phyloP scores from a whole-genome alignment of 1,284 basidiomycete species.

The Flammula alnicola region DNA sequence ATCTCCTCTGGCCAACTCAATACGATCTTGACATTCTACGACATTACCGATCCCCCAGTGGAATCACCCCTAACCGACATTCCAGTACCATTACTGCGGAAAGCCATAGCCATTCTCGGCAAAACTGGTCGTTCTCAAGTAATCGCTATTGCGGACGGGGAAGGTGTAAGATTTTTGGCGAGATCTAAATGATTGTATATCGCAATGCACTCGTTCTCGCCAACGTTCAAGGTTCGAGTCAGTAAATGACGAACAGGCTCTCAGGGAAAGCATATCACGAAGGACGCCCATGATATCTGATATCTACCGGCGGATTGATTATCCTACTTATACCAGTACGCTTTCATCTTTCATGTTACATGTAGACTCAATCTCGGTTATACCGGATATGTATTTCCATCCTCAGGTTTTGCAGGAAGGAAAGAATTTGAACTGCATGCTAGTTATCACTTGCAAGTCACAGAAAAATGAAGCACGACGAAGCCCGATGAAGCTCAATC shows the following conservation, averaged over 20 bases:
- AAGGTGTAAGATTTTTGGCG: slow-evolving; percentile 74
- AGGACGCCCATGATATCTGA: too few species aligned
- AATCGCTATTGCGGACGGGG: slow-evolving; percentile 75
- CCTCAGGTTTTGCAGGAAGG: too few species aligned
- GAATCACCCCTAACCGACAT: slow-evolving; percentile 69
- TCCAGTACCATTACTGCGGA: slow-evolving; percentile 66
- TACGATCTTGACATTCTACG: slow-evolving; percentile 82
- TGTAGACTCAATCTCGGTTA: too few species aligned
- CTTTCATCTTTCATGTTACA: too few species aligned
- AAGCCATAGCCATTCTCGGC: slow-evolving; percentile 63
- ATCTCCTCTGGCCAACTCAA: slow-evolving; percentile 74
- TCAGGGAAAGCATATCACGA: background rate
- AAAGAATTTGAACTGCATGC: too few species aligned
- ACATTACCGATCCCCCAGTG: slow-evolving; percentile 75
- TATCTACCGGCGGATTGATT: too few species aligned
- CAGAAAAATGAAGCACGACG: too few species aligned
- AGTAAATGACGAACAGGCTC: background rate
- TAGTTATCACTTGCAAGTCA: too few species aligned
- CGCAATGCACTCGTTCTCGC: too few species aligned
- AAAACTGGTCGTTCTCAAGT: slow-evolving; percentile 73
- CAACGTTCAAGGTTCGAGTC: background rate
- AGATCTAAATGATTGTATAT: slow-evolving; percentile 33
- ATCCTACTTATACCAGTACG: too few species aligned
- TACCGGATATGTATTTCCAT: too few species aligned
- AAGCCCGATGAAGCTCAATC: too few species aligned